Evolutionary conservation across 2,329 filamentous ascomycete species (phyloP), one percentile per base, ranked within the genome.

Genomic region (Colletotrichum theobromicola): DNA sequence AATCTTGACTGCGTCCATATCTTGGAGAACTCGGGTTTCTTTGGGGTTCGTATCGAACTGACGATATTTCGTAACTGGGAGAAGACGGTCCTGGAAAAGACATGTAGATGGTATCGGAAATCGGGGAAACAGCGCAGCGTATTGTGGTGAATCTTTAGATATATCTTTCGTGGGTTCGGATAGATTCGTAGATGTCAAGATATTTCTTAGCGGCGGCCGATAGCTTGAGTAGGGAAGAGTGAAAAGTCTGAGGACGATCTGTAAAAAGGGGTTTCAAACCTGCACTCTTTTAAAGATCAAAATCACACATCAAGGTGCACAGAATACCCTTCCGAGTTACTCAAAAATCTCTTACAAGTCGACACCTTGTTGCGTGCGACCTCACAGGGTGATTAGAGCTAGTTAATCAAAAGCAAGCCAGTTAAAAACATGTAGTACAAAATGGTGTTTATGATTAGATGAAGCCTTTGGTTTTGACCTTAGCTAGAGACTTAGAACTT

Each of bases 401-500:
- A 10, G 30, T 32, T 32, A 9, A 2, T 35, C 5, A 13, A 15
- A 15, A 35, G 42, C n/a, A n/a, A 4, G 21, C 10, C 12, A n/a
- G 5, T 12, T 21, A 6, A 50, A 50, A 50, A 12, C 13, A n/a
- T 50, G 10, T 13, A 13, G n/a, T 13, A n/a, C 21, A 13, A 50
- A n/a, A 50, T 21, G 7, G n/a, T 12, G 5, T 21, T 46, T 5
- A 4, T 46, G 12, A 46, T 32, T 50, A n/a, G 21, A 21, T 7
- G 42, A 1, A 50, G 42, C n/a, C 42, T 21, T 50, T 21, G 7
- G 10, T 21, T 50, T 21, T 13, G 10, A 21, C 21, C 12, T 1
- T 50, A n/a, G 10, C n/a, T 0, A 21, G 1, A 21, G 1, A 50
- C 4, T 50, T n/a, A 12, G 13, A 21, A 21, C 7, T 2, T 4